Evolutionary conservation across 352 stramenopile genomes (phyloP), one percentile per base, ranked within the genome.

Genomic region (Plasmopara viticola): DNA sequence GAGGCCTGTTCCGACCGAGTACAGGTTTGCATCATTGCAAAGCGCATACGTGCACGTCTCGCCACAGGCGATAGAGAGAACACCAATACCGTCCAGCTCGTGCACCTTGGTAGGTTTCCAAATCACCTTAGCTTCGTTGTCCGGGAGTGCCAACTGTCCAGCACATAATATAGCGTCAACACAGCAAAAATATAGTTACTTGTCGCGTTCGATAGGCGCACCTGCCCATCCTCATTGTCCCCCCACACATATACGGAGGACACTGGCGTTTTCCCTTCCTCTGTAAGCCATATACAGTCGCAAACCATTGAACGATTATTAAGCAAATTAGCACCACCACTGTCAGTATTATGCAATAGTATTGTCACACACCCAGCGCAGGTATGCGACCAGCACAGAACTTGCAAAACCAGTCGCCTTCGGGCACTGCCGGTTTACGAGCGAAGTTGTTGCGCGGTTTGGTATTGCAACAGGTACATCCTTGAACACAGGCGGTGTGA

Each of bases 351-450:
- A 49, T 31, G 9, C 30, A 17, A 25, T 18, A 57, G 29, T 18
- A 43, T 34, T 8, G 29, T n/a, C n/a, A 58, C 66, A 41, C 33
- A 87, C 78, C 67, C 17, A 83, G 66, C 13, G 57, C 18, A 34
- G 78, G 70, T 25, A 84, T 52, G 39, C 68, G 81, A 18, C 76
- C 81, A 10, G 76, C 74, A 54, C 81, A 91, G 42, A 91, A 87
- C 64, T 91, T 91, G 76, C 81, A 89, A 53, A 89, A 91, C 81
- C 81, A 91, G 61, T 91, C 81, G 54, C 81, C 81, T 20, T 91
- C 78, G 30, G 81, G 81, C 51, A 91, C 81, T 0, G 76, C 62
- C 9, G 75, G 78, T 52, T 87, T 86, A 62, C 78, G 78, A 38
- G 73, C 75, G 60, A 89, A 89, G 58, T 76, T 85, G 66, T 77